These are phyloP conservation scores for Aspergillus japonicus DNA, from an alignment of 2,329 filamentous ascomycete genomes.

Conservation along the genomic window DNA sequence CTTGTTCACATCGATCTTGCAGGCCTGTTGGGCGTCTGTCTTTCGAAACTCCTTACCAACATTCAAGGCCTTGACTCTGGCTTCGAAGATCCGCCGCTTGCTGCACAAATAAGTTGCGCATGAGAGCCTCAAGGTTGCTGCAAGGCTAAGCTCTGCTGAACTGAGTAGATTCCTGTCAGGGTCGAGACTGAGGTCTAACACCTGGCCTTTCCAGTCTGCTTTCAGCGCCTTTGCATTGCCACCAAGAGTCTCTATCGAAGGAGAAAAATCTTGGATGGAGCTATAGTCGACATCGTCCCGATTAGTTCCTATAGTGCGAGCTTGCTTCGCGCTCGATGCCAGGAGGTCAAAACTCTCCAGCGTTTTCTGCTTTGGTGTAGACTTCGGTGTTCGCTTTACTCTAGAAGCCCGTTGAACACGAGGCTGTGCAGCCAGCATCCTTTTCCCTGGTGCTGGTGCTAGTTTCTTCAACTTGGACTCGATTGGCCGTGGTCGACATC, in stretches of 20 bases:
- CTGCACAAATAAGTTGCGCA: constrained; percentile 87
- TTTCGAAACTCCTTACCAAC: constrained; percentile 85
- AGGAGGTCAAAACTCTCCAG: constrained; percentile 40
- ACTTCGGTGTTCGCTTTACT: constrained; percentile 42
- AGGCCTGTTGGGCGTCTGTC: constrained; percentile 93
- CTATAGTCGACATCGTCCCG: constrained; percentile 81
- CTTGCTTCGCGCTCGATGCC: constrained; percentile 42
- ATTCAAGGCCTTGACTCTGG: constrained; percentile 64
- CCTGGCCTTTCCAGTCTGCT: constrained; percentile 81
- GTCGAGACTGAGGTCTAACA: constrained; percentile 73
- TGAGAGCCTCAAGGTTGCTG: constrained; percentile 75
- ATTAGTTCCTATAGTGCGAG: constrained; percentile 55
- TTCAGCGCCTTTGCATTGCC: constrained; percentile 69
- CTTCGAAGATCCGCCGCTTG: constrained; percentile 87
- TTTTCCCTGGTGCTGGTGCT: constrained; percentile 40
- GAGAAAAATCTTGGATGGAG: constrained; percentile 69
- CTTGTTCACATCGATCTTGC: constrained; percentile 98
- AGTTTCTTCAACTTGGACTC: constrained; percentile 41
- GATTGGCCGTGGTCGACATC: constrained; percentile 30
- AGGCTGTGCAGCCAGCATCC: constrained; percentile 23
- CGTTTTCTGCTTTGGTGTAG: constrained; percentile 41
- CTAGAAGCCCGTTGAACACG: constrained; percentile 34
- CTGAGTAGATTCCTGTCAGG: constrained; percentile 70
- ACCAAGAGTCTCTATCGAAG: constrained; percentile 65
- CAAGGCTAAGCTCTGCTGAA: constrained; percentile 72